Evolutionary conservation across 805 yeast genomes (phyloP), one percentile per base, ranked within the genome.

Genomic region (Wickerhamomyces ciferrii): DNA sequence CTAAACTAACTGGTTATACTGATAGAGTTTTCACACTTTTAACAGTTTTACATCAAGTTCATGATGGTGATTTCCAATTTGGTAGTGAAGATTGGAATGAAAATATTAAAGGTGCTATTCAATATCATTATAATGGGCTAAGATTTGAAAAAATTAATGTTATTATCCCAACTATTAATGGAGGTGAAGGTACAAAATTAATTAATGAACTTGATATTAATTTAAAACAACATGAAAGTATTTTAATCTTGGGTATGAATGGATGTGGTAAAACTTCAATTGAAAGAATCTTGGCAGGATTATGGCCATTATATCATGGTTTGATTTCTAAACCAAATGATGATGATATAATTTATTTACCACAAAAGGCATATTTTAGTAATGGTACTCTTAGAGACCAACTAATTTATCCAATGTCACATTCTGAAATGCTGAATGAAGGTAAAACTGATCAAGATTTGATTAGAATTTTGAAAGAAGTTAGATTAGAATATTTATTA

Each of bases 221-320:
- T 53, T 55, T 70, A 43, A 70, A 69, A 24, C 57, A 60, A 42
- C 63, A 58, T 43, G 83, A 87, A 50, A 88, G 86, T 59, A 68
- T 90, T 44, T 74, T 91, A 50, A 83, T 91, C 34, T 72, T 89
- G 50, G 97, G 97, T 11, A 76, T 92, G 43, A 91, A 91, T 58
- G 96, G 97, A 15, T 77, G 84, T 55, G 98, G 98, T 48, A 91
- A 91, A 62, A 84, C 96, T 9, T 82, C 96, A 0, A 84, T 91
- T 53, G 81, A 90, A 43, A 72, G 97, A 51, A 75, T 91, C 3
- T 72, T 90, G 48, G 91, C 95, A 7, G 96, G 92, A 20, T 70
- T 91, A 50, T 91, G 97, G 97, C 97, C 98, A 14, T 72, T 88
- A 24, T 91, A 87, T 65, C 70, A 74, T 52, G 97, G 97, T 0